Evolutionary conservation across 2,329 filamentous ascomycete species (phyloP).

Genomic region (Scopulariopsis brevicaulis): DNA sequence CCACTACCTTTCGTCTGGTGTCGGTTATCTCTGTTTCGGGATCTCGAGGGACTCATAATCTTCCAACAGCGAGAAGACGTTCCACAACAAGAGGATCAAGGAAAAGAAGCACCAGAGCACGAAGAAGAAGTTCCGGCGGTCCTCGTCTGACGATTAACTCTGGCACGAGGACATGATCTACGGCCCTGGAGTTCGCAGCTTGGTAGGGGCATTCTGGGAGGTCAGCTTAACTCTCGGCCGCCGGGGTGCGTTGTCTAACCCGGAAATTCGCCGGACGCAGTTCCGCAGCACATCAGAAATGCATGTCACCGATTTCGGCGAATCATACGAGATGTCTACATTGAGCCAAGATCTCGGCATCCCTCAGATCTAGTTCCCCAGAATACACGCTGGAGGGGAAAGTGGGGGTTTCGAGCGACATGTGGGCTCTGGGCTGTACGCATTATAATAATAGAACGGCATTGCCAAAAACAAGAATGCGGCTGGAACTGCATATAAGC

Average conservation of each 20-base stretch:
- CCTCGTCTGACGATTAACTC: background rate
- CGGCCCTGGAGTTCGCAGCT: too few relatives aligned
- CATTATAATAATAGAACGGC: background rate
- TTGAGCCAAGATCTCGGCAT: too few relatives aligned
- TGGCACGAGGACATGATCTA: background rate
- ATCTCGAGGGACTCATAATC: conserved; percentile 7
- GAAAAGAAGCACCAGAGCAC: conserved; percentile 35
- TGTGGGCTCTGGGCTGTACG: too few relatives aligned
- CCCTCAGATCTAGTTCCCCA: too few relatives aligned
- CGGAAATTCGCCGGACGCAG: background rate
- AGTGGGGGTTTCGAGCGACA: too few relatives aligned
- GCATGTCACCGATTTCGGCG: too few relatives aligned
- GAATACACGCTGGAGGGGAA: too few relatives aligned
- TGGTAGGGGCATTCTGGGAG: too few relatives aligned
- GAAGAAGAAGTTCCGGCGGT: conserved; percentile 34
- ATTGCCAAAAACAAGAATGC: background rate
- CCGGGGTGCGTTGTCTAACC: too few relatives aligned
- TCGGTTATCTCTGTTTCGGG: background rate
- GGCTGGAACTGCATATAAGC: background rate
- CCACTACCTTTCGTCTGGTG: background rate
- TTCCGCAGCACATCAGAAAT: background rate
- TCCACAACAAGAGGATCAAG: conserved; percentile 30
- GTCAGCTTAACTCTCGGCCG: too few relatives aligned
- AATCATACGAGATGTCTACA: too few relatives aligned
- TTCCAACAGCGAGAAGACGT: conserved; percentile 29